Base-by-base conservation (phyloP, 164 flowering plant genomes). In the Hamamelis virginiana region DNA sequence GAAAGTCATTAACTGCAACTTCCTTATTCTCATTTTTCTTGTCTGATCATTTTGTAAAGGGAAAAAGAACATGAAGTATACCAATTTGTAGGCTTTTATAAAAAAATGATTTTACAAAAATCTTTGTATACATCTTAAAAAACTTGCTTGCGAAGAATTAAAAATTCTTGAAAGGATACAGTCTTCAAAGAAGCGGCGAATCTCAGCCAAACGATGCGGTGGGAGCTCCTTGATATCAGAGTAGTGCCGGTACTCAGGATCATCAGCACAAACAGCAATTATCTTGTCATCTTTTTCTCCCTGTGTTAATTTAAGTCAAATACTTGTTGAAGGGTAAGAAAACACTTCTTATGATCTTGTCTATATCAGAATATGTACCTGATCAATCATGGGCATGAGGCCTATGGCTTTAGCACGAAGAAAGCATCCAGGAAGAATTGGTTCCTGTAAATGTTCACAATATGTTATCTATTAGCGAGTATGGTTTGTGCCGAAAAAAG, bases 261-360 rank as follows among this genome's bases (percentile, higher is more conserved):
- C 96, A 81, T 90, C 95, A 52, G 91, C 91, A 71, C 95, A 90
- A 18, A 90, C 95, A 22, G 95, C 95, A 69, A 90, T 90, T 25
- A 90, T 90, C 74, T 90, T 90, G 85, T 90, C 96, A 80, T 90
- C 96, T 78, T 88, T 90, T 70, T 90, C 96, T 50, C 96, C 96
- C 90, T 90, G 76, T 43, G 19, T 53, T 46, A 57, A 61, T 38
- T 59, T 27, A 50, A 28, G 55, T 64, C 47, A 73, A n/a, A n/a
- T 53, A 50, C n/a, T 58, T n/a, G 58, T 48, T 44, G 16, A 44
- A n/a, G 44, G 41, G 14, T 26, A 71, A 59, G 43, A 57, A 3
- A 50, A 53, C 26, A 51, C 22, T 19, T 21, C 44, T n/a, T n/a
- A 18, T 3, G 61, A 6, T 28, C 15, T 1, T 38, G 14, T 52